Conservation (phyloP, 2,329 filamentous ascomycete genomes). For the Fusarium odoratissimum region DNA sequence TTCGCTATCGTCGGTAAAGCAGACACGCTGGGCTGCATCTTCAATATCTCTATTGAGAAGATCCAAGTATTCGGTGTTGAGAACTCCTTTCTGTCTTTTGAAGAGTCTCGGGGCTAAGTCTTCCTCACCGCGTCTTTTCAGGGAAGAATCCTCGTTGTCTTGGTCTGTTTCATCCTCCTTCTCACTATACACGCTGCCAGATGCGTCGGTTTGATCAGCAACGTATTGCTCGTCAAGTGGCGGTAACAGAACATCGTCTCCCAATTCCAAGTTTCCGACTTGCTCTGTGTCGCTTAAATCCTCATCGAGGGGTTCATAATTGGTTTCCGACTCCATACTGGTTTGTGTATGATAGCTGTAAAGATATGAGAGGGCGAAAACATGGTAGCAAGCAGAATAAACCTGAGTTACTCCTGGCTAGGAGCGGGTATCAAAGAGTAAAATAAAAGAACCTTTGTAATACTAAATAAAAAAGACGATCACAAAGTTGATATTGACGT, state of each 20-base stretch:
- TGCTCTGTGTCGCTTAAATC: slow-evolving; percentile 18
- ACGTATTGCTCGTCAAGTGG: background rate
- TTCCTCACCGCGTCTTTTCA: slow-evolving; percentile 48
- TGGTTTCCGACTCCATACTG: slow-evolving; percentile 49
- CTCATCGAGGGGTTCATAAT: slow-evolving; percentile 28
- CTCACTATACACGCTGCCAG: slow-evolving; percentile 26
- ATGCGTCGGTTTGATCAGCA: slow-evolving; percentile 14
- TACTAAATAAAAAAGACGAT: background rate
- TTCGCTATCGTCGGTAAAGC: slow-evolving; percentile 46
- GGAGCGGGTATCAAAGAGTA: slow-evolving; percentile 1
- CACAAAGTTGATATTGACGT: background rate
- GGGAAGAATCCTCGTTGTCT: slow-evolving; percentile 27
- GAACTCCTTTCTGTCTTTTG: slow-evolving; percentile 58
- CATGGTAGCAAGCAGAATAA: slow-evolving; percentile 44
- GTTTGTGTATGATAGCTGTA: slow-evolving; percentile 35
- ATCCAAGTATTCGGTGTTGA: slow-evolving; percentile 61
- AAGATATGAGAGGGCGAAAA: slow-evolving; percentile 38
- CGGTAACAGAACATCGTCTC: background rate
- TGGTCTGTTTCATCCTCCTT: slow-evolving; percentile 21
- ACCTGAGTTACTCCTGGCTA: slow-evolving; percentile 8
- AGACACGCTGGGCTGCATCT: slow-evolving; percentile 58
- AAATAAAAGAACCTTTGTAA: background rate
- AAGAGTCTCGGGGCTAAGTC: slow-evolving; percentile 48
- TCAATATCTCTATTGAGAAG: slow-evolving; percentile 69
- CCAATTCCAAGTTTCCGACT: slow-evolving; percentile 21